These are phyloP conservation scores for Mortierella sp. DNA, from an alignment of 371 early-diverging fungal species.

Conservation along the genomic window DNA sequence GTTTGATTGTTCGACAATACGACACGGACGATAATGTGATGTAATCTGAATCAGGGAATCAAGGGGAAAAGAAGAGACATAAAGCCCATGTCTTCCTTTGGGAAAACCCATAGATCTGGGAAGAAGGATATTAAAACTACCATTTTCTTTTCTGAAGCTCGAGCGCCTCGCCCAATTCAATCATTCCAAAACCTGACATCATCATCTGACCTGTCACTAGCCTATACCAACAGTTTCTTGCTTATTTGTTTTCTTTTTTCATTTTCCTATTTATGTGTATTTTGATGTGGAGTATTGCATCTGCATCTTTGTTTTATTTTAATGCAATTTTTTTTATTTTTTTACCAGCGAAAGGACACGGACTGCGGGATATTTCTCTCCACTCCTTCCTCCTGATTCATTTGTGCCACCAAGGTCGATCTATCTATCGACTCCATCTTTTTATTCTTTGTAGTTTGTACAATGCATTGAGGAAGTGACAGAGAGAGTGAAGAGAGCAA, in stretches of 20 bases:
- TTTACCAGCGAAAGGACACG: slow-evolving; percentile 2
- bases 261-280: neutral
- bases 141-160: too few species aligned
- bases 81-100: neutral
- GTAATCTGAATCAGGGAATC: slow-evolving; percentile 10
- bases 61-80: too few species aligned
- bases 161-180: too few species aligned
- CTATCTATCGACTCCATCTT: neutral
- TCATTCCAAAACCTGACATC: too few species aligned
- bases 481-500: neutral
- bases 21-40: too few species aligned
- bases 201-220: too few species aligned
- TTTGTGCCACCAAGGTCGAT: slow-evolving; percentile 24
- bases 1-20: too few species aligned
- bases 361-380: slow-evolving; percentile 2
- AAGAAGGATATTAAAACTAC: too few species aligned
- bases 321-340: neutral
- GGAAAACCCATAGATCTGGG: too few species aligned
- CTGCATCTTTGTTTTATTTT: neutral
- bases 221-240: neutral
- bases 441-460: slow-evolving; percentile 1
- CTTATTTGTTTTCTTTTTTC: neutral
- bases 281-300: neutral
- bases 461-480: neutral
- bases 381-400: slow-evolving; percentile 3